Evolutionary conservation across 1,139 yeast genomes (phyloP), one percentile per base, ranked within the genome.

Genomic region (Saccharomyces hybrid): DNA sequence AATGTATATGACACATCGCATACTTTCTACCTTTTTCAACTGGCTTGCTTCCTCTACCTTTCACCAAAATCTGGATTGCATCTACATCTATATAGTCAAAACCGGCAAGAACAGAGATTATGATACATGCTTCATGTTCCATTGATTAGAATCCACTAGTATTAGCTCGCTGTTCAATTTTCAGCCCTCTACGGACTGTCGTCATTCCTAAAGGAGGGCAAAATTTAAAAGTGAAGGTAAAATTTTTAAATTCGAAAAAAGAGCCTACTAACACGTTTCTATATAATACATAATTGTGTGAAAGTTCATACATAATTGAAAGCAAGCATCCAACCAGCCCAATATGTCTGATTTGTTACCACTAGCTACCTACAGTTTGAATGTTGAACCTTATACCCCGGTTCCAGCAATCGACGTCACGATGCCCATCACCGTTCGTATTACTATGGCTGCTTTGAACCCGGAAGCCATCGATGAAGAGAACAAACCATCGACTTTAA

Each of bases 381-480:
- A 88, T 63, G 80, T 91, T 61, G 78, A 80, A 73, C 98, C 99
- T 67, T 93, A 86, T 70, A 76, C 80, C 63, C 96, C 97, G 62
- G 83, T 83, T 52, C 90, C 91, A 58, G 96, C 97, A 60, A 82
- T 87, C 69, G 87, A 85, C 62, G 86, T 84, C 56, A 95, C 87
- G 58, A 84, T 83, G 70, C 97, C 97, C 54, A 86, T 88, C 62
- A 85, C 97, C 61, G 82, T 93, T 64, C 87, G 96, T 74, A 73
- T 93, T 68, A 91, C 98, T 56, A 81, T 93, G 80, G 99, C 97
- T 63, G 96, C 99, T 57, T 79, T 93, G 67, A 97, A 93, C 74
- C 96, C 97, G 60, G 88, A 83, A 68, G 80, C 82, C 58, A 89
- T 87, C 67, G 95, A 88, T 68, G 88, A 88, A 68, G 81, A 78